phyloP scores from a whole-genome alignment of 768 basidiomycete species.

The Lactarius indigo region DNA sequence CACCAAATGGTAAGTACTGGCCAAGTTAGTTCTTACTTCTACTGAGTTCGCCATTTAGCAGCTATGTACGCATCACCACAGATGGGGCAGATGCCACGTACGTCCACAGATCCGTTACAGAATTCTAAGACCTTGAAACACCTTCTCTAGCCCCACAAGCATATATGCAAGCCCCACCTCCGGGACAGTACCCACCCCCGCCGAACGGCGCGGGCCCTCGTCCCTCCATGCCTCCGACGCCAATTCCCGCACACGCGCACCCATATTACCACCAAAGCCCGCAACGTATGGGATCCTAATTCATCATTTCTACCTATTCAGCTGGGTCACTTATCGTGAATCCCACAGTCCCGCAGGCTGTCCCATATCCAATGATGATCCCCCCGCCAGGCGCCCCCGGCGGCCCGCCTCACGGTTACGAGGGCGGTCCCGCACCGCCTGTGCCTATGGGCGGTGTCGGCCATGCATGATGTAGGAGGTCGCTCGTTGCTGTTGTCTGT shows the following conservation, averaged over 20 bases:
- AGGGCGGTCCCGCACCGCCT: conserved; percentile 62
- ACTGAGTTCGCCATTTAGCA: conserved; percentile 29
- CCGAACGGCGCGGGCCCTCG: conserved; percentile 77
- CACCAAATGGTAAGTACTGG: conserved; percentile 57
- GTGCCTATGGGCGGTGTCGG: conserved; percentile 71
- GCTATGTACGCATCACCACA: conserved; percentile 80
- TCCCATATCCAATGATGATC: conserved; percentile 93
- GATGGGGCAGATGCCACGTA: conserved; percentile 89
- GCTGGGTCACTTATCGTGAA: neutral
- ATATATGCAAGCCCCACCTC: conserved; percentile 76
- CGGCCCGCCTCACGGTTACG: conserved; percentile 70
- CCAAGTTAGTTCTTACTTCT: conserved; percentile 4
- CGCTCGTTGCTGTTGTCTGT: conserved; percentile 13
- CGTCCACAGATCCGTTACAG: conserved; percentile 32
- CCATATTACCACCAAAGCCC: conserved; percentile 89
- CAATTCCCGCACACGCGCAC: conserved; percentile 82
- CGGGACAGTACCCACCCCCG: conserved; percentile 71
- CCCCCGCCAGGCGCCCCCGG: conserved; percentile 65
- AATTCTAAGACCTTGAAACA: conserved; percentile 6
- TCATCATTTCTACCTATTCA: conserved; percentile 25
- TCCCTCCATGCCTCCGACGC: conserved; percentile 89
- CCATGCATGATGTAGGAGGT: conserved; percentile 47
- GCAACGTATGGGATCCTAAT: conserved; percentile 53
- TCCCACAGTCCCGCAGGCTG: conserved; percentile 72
- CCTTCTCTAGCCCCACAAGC: conserved; percentile 54